phyloP scores from a whole-genome alignment of 1,139 yeast species.

The Yamadazyma dushanensis region DNA sequence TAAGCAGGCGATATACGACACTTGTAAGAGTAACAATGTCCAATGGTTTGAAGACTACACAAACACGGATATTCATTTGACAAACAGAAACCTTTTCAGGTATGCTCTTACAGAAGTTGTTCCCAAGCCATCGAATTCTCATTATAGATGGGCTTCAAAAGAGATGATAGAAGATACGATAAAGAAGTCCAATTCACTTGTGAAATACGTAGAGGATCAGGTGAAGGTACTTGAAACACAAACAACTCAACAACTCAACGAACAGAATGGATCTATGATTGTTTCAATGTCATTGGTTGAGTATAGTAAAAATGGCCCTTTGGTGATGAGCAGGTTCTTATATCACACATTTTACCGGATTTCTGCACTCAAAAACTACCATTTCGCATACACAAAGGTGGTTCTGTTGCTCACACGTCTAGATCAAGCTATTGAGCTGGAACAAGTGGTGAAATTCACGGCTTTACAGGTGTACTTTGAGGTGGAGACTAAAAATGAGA shows the following conservation, averaged over 20 bases:
- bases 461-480: slow-evolving; percentile 25
- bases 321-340: slow-evolving; percentile 33
- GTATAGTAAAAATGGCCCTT: slow-evolving; percentile 14
- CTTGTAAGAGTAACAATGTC: slow-evolving; percentile 42
- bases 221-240: slow-evolving; percentile 6
- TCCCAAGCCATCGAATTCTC: slow-evolving; percentile 20
- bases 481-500: slow-evolving; percentile 11
- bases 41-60: slow-evolving; percentile 72
- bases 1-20: slow-evolving; percentile 46
- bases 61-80: slow-evolving; percentile 53
- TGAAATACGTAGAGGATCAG: slow-evolving; percentile 15
- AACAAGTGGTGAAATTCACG: slow-evolving; percentile 14
- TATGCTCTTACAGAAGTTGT: slow-evolving; percentile 28
- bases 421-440: slow-evolving; percentile 4
- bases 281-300: slow-evolving; percentile 1
- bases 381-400: slow-evolving; percentile 48
- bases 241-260: slow-evolving; percentile 4
- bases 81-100: slow-evolving; percentile 55
- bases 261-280: slow-evolving; percentile 9
- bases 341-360: slow-evolving; percentile 32
- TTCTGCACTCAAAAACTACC: slow-evolving; percentile 43
- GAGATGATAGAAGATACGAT: slow-evolving; percentile 18
- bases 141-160: slow-evolving; percentile 15
- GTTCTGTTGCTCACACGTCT: slow-evolving; percentile 33
- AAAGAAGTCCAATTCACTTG: slow-evolving; percentile 16